Evolutionary conservation across 2,329 filamentous ascomycete species (phyloP).

Genomic region (Dactylonectria estremocensis): DNA sequence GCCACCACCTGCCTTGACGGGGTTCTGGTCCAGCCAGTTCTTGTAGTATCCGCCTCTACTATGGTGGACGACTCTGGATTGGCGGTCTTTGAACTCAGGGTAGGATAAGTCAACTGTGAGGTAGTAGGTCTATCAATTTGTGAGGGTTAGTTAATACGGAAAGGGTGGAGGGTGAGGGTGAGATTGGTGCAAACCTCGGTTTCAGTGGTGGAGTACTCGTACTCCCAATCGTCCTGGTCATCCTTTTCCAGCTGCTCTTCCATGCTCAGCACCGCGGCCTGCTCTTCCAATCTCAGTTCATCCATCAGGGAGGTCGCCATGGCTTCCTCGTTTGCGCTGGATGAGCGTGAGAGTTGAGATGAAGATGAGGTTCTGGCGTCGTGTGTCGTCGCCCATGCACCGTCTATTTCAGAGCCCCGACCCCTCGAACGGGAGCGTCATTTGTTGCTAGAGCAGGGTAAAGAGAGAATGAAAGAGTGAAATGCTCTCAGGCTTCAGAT

Average conservation of each 20-base stretch:
- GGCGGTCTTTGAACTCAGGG: slow-evolving; percentile 67
- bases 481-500: slow-evolving; percentile 15
- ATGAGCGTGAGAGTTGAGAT: background rate
- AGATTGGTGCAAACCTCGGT: slow-evolving; percentile 64
- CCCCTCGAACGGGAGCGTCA: slow-evolving; percentile 14
- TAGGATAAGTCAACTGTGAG: slow-evolving; percentile 75
- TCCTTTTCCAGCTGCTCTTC: slow-evolving; percentile 52
- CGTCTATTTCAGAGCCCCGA: background rate
- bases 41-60: slow-evolving; percentile 64
- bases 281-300: slow-evolving; percentile 39
- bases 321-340: background rate
- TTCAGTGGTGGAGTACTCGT: slow-evolving; percentile 76
- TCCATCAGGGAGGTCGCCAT: slow-evolving; percentile 37
- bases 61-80: slow-evolving; percentile 56
- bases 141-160: slow-evolving; percentile 26
- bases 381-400: background rate
- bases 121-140: slow-evolving; percentile 70
- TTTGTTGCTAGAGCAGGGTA: background rate
- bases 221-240: slow-evolving; percentile 76
- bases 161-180: background rate
- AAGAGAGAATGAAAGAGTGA: background rate
- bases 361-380: background rate
- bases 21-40: slow-evolving; percentile 56
- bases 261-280: slow-evolving; percentile 48
- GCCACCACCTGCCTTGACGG: slow-evolving; percentile 33